Evolutionary conservation across 495 filamentous ascomycete species (phyloP).

Genomic region (Aspergillus taichungensis): DNA sequence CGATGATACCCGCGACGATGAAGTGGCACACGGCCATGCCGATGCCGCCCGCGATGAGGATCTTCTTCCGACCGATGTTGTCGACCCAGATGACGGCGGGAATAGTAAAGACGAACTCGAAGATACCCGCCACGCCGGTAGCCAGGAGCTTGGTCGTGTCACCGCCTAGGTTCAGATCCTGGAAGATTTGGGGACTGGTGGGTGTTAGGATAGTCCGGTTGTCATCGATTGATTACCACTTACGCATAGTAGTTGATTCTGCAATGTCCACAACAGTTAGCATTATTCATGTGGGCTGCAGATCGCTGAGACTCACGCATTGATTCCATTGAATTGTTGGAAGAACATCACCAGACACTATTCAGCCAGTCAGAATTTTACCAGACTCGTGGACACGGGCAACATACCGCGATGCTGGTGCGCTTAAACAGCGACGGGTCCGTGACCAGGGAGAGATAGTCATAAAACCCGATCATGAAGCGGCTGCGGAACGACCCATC

Average conservation of each 20-base stretch:
- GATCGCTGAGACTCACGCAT: constrained; percentile 17
- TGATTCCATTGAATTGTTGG: constrained; percentile 60
- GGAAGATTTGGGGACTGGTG: constrained; percentile 28
- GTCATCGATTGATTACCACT: not conserved
- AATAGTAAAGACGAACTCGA: constrained; percentile 65
- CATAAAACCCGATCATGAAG: constrained; percentile 22
- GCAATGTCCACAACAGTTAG: not conserved
- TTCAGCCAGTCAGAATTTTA: constrained; percentile 4
- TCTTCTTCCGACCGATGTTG: constrained; percentile 60
- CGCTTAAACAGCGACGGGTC: constrained; percentile 31
- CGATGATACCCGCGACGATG: constrained; percentile 37
- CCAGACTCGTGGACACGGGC: not conserved
- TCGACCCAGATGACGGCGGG: constrained; percentile 68
- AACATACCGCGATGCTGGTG: constrained; percentile 25
- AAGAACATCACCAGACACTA: constrained; percentile 35
- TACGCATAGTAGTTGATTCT: constrained; percentile 50
- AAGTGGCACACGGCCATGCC: constrained; percentile 58
- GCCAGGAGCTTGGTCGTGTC: constrained; percentile 58
- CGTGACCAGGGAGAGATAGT: constrained; percentile 25
- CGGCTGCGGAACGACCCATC: constrained; percentile 22
- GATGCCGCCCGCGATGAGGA: constrained; percentile 64
- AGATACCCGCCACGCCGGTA: constrained; percentile 64
- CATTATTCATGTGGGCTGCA: not conserved
- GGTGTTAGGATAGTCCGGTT: constrained; percentile 4
- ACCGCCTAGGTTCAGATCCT: constrained; percentile 23